Evolutionary conservation across 805 yeast genomes (phyloP).

Genomic region (Candida suzukii): DNA sequence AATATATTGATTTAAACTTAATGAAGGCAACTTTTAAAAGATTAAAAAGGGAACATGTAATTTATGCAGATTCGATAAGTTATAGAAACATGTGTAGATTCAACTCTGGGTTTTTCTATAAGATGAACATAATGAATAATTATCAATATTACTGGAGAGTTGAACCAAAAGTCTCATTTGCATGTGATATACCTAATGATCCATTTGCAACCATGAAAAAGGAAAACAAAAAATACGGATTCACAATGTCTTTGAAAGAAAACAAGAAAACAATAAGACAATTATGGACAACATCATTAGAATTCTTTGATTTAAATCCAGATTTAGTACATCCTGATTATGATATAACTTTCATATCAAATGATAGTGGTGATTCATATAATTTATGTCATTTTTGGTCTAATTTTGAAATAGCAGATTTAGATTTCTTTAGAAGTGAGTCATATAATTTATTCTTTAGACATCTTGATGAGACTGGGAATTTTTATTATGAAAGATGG

Average conservation of each 20-base stretch:
- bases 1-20: constrained; percentile 27
- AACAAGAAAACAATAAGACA: constrained; percentile 39
- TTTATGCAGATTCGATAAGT: constrained; percentile 52
- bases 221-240: constrained; percentile 40
- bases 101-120: constrained; percentile 45
- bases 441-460: constrained; percentile 50
- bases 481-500: constrained; percentile 73
- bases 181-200: constrained; percentile 46
- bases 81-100: constrained; percentile 66
- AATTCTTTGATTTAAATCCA: constrained; percentile 33
- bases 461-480: constrained; percentile 51
- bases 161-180: constrained; percentile 43
- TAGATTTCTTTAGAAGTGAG: constrained; percentile 51
- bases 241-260: constrained; percentile 44
- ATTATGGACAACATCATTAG: constrained; percentile 39
- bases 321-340: constrained; percentile 31
- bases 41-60: constrained; percentile 26
- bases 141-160: constrained; percentile 56
- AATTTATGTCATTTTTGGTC: constrained; percentile 59
- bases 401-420: constrained; percentile 58
- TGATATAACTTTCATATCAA: constrained; percentile 37
- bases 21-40: constrained; percentile 23
- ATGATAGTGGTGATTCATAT: constrained; percentile 35
- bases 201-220: constrained; percentile 42
- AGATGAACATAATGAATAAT: constrained; percentile 34